phyloP scores from a whole-genome alignment of 2,329 filamentous ascomycete genomes.

The Aspergillus transmontanensis region DNA sequence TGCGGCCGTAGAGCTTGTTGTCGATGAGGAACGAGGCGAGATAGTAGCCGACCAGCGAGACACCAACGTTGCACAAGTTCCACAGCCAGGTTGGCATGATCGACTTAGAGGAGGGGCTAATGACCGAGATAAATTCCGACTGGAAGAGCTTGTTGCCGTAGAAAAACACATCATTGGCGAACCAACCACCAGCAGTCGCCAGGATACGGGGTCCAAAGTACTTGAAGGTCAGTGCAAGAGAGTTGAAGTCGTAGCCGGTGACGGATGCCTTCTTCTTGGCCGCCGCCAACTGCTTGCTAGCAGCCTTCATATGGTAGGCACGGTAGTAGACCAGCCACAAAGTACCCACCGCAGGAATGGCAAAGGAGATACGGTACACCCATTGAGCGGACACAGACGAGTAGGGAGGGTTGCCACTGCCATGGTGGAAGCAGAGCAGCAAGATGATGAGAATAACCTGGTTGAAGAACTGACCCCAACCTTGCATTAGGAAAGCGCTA shows the following conservation, averaged over 20 bases:
- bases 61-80: constrained; percentile 88
- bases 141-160: constrained; percentile 99
- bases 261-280: constrained; percentile 86
- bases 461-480: constrained; percentile 96
- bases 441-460: constrained; percentile 85
- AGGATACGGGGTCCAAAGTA: constrained; percentile 86
- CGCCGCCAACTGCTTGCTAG: constrained; percentile 76
- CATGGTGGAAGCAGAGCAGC: constrained; percentile 85
- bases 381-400: constrained; percentile 76
- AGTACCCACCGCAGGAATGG: constrained; percentile 85
- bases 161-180: constrained; percentile 97
- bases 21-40: constrained; percentile 85
- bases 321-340: constrained; percentile 96
- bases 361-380: constrained; percentile 90
- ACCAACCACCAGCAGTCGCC: constrained; percentile 88
- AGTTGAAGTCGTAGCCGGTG: constrained; percentile 89
- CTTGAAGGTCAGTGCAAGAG: constrained; percentile 73
- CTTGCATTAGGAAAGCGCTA: constrained; percentile 96
- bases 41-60: constrained; percentile 88
- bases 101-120: constrained; percentile 68
- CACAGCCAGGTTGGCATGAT: constrained; percentile 89
- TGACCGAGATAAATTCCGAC: constrained; percentile 81
- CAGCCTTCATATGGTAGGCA: constrained; percentile 89
- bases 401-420: constrained; percentile 76
- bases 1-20: constrained; percentile 94